Evolutionary conservation across 2,329 filamentous ascomycete genomes (phyloP).

Genomic region (Coniochaeta hoffmannii): DNA sequence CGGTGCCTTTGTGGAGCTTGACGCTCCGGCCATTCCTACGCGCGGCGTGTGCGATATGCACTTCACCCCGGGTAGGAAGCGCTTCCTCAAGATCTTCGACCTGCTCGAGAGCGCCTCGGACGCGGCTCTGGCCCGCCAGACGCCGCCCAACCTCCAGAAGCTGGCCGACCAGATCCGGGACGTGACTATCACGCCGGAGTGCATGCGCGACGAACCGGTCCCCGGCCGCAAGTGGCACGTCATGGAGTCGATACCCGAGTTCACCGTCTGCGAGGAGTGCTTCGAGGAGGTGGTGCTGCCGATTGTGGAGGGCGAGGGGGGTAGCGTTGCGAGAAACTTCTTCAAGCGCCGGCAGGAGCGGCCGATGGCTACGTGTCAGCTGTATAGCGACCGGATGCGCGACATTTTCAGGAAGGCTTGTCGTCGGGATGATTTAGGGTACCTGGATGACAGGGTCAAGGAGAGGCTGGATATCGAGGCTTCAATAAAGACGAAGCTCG

Average conservation of each 20-base stretch:
- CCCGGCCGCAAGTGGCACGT: constrained; percentile 66
- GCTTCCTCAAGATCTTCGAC: constrained; percentile 55
- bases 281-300: constrained; percentile 76
- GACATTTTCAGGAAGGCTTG: constrained; percentile 62
- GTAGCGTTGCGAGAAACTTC: constrained; percentile 56
- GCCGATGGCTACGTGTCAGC: constrained; percentile 57
- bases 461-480: constrained; percentile 54
- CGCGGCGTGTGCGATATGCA: constrained; percentile 62
- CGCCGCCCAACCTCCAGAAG: constrained; percentile 47
- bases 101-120: constrained; percentile 51
- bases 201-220: constrained; percentile 55
- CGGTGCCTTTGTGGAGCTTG: constrained; percentile 54
- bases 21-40: constrained; percentile 36
- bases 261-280: constrained; percentile 83
- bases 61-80: constrained; percentile 40
- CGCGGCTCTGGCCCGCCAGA: constrained; percentile 33
- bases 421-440: constrained; percentile 56
- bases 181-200: constrained; percentile 53
- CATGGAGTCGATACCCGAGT: constrained; percentile 65
- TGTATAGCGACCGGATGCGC: constrained; percentile 77
- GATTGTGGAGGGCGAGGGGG: constrained; percentile 39
- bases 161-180: constrained; percentile 59
- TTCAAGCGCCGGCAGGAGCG: constrained; percentile 52
- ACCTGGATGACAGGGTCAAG: constrained; percentile 48
- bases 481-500: constrained; percentile 42